These are phyloP conservation scores for Macrocybe gigantea DNA, from an alignment of 768 basidiomycete genomes.

Conservation along the genomic window DNA sequence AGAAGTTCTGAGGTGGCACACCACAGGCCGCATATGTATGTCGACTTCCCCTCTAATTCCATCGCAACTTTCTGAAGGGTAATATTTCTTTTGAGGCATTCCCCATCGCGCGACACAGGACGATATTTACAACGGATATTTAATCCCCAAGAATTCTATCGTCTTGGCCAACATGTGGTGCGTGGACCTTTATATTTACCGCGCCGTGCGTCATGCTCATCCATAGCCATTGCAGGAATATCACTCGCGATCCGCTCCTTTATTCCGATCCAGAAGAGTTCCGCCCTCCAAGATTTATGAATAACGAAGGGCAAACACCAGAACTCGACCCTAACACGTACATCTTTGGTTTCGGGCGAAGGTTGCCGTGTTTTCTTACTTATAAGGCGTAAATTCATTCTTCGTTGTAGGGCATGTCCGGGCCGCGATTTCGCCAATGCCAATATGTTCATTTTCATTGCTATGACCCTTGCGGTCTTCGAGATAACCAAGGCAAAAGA, in stretches of 20 bases:
- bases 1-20: slow-evolving; percentile 8
- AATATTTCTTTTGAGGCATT: slow-evolving; percentile 10
- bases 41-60: slow-evolving; percentile 7
- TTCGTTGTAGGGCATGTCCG: slow-evolving; percentile 15
- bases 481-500: slow-evolving; percentile 14
- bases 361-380: slow-evolving; percentile 11
- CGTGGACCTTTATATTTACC: background rate
- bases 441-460: slow-evolving; percentile 18
- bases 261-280: slow-evolving; percentile 24
- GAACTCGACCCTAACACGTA: slow-evolving; percentile 29
- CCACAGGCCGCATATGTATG: slow-evolving; percentile 7
- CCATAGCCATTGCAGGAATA: slow-evolving; percentile 16
- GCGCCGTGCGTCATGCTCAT: no score
- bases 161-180: slow-evolving; percentile 30
- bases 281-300: slow-evolving; percentile 33
- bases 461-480: slow-evolving; percentile 22
- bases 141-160: slow-evolving; percentile 28
- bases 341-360: slow-evolving; percentile 43
- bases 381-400: background rate
- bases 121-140: slow-evolving; percentile 20
- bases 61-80: background rate
- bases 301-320: slow-evolving; percentile 9
- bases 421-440: slow-evolving; percentile 23
- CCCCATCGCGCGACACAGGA: slow-evolving; percentile 17
- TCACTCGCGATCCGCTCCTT: slow-evolving; percentile 22